Evolutionary conservation across 176 grass and related monocot species (phyloP), one percentile per base, ranked within the genome.

Genomic region (Dactylis glomerata): DNA sequence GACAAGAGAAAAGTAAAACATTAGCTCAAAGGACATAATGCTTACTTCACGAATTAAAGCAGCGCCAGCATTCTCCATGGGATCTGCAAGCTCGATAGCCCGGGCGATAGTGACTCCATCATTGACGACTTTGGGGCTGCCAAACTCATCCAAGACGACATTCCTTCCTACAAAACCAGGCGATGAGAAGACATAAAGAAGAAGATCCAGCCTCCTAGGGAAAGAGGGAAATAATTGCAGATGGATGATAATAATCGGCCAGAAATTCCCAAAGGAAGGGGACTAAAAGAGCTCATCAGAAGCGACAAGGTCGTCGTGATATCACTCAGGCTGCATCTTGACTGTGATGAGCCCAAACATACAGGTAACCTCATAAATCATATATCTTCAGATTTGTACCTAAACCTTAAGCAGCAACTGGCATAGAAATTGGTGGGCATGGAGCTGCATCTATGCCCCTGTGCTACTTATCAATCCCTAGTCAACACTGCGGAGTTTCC

Each of bases 71-170:
- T 97, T 97, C 87, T 97, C 92, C 90, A 97, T 91, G 2, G 95
- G 95, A 82, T 97, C 90, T 1, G 95, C 90, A n/a, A 97, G 95
- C 70, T 94, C 95, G 10, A 97, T 97, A 52, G 92, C 88, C 24
- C 95, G 86, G 10, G 95, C 92, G 73, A 97, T 97, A 11, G 92
- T 94, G 59, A 97, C 95, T 45, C 95, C 95, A 57, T 97, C 95
- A 38, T 91, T 97, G 28, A 97, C 95, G 20, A 97, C 95, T 78
- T 91, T 97, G 36, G 95, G 95, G 50, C 62, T 87, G n/a, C 95
- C 92, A 91, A 92, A 97, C 78, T 97, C 92, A 68, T 94, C 95
- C 79, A 97, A 61, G 52, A 97, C 95, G 10, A 97, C 95, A 88
- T 97, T 97, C 75, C 95, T 97, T 68, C 95, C 90, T 97, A 70